Evolutionary conservation across 306 rosid species (phyloP), one percentile per base, ranked within the genome.

Genomic region (Medicago arabica): DNA sequence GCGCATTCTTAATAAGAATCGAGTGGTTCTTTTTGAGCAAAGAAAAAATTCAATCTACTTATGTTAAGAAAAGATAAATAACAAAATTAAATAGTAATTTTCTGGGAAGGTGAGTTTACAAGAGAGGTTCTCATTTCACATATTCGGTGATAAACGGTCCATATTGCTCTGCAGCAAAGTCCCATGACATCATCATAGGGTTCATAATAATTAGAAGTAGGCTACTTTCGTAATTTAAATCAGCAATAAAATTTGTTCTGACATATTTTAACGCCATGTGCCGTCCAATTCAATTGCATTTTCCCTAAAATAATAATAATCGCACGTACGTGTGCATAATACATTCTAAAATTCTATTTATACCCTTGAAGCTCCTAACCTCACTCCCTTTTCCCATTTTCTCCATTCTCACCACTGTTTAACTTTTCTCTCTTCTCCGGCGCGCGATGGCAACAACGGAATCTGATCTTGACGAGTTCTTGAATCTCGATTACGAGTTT

Each of bases 191-290:
- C 49, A 63, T 64, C 69, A 36, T 0, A 25, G 69, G 8, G 1
- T 4, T 0, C 17, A 40, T 17, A 4, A 40, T 17, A 4, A 80
- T 74, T 71, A 21, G 4, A 59, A 17, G 69, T 51, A 36, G 88
- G 87, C 53, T 17, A 83, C 6, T 75, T 75, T 75, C 34, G 84
- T 65, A 17, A 87, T 75, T 47, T 61, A 80, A 1, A 9, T 69
- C 40, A 15, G 4, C 55, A 67, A 59, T 9, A 36, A 66, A 59
- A 38, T 59, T 28, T 28, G 4, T 71, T 78, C 75, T 40, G 76
- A 64, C 77, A 49, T 31, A 40, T 79, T 86, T 85, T 84, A 80
- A 80, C 87, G 46, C 77, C 74, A 87, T 79, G 84, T 89, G 96
- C 89, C 86, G 91, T 74, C 92, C 64, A 58, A 13, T 58, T 58